phyloP scores from a whole-genome alignment of 2,329 filamentous ascomycete species.

The Onygenales sp. region DNA sequence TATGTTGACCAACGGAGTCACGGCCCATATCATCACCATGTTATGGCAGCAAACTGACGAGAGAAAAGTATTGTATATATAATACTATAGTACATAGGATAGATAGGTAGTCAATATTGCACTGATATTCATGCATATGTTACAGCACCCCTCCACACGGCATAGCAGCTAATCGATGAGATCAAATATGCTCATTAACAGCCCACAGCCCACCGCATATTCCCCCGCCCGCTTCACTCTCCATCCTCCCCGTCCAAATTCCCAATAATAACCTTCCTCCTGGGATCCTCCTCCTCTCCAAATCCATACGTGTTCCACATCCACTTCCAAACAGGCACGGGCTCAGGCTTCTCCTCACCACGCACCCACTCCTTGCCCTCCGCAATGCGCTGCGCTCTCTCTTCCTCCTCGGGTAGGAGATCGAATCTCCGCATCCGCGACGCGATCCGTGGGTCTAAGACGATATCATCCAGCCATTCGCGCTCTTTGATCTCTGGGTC shows the following conservation, averaged over 20 bases:
- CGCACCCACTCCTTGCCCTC: slow-evolving; percentile 60
- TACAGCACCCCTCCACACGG: too few relatives aligned
- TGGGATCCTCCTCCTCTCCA: slow-evolving; percentile 31
- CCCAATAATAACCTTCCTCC: slow-evolving; percentile 31
- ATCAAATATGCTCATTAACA: too few relatives aligned
- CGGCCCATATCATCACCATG: too few relatives aligned
- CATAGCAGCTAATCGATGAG: too few relatives aligned
- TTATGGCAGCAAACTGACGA: not conserved
- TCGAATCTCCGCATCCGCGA: slow-evolving; percentile 73
- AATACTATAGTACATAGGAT: slow-evolving; percentile 1
- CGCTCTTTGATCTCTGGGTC: slow-evolving; percentile 50
- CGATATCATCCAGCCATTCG: slow-evolving; percentile 66
- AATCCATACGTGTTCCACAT: slow-evolving; percentile 33
- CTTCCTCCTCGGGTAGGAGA: slow-evolving; percentile 60
- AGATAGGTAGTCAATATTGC: not conserved
- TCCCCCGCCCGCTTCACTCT: slow-evolving; percentile 5
- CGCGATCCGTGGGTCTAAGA: slow-evolving; percentile 66
- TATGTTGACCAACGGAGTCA: too few relatives aligned
- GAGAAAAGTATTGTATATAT: slow-evolving; percentile 6
- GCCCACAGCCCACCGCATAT: not conserved
- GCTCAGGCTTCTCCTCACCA: slow-evolving; percentile 43
- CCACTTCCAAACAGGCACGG: slow-evolving; percentile 28
- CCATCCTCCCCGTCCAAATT: slow-evolving; percentile 27
- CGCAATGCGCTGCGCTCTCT: slow-evolving; percentile 51
- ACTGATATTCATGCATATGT: not conserved